These are phyloP conservation scores for Candida succiphila DNA, from an alignment of 805 yeast genomes.

Conservation along the genomic window DNA sequence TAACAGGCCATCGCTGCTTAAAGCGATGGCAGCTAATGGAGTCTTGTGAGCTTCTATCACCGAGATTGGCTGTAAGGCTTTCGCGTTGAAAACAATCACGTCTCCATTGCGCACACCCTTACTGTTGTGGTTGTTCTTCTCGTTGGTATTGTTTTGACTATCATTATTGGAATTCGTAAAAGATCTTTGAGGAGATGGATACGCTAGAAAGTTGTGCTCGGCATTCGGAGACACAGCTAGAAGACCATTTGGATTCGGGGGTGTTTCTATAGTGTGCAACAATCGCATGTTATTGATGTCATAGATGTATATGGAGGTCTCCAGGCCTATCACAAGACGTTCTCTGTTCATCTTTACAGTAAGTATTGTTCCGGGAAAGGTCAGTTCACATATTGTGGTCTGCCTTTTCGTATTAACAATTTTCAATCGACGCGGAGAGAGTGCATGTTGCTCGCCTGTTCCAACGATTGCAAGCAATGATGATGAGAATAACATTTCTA, in stretches of 20 bases:
- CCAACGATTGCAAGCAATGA: slow-evolving; percentile 81
- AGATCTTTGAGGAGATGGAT: slow-evolving; percentile 66
- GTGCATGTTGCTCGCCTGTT: slow-evolving; percentile 60
- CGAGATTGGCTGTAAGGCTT: slow-evolving; percentile 67
- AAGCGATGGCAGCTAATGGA: slow-evolving; percentile 57
- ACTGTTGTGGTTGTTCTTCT: neutral
- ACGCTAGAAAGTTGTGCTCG: slow-evolving; percentile 50
- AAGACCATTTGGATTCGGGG: slow-evolving; percentile 48
- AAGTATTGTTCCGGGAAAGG: slow-evolving; percentile 74
- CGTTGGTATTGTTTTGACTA: slow-evolving; percentile 3
- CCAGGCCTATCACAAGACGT: slow-evolving; percentile 70
- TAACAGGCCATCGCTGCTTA: slow-evolving; percentile 70
- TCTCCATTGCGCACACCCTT: slow-evolving; percentile 42
- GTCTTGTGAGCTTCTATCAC: slow-evolving; percentile 88
- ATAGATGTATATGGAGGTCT: slow-evolving; percentile 80
- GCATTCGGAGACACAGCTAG: slow-evolving; percentile 49
- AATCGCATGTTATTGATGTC: slow-evolving; percentile 86
- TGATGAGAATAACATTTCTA: slow-evolving; percentile 88
- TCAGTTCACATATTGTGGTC: slow-evolving; percentile 74
- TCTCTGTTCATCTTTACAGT: slow-evolving; percentile 76
- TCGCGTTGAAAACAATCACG: slow-evolving; percentile 74
- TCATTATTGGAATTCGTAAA: slow-evolving; percentile 1
- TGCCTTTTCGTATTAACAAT: slow-evolving; percentile 70
- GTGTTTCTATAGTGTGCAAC: slow-evolving; percentile 61
- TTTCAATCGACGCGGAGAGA: slow-evolving; percentile 77